Evolutionary conservation across 805 yeast genomes (phyloP), one percentile per base, ranked within the genome.

Genomic region (Candida patagonica): DNA sequence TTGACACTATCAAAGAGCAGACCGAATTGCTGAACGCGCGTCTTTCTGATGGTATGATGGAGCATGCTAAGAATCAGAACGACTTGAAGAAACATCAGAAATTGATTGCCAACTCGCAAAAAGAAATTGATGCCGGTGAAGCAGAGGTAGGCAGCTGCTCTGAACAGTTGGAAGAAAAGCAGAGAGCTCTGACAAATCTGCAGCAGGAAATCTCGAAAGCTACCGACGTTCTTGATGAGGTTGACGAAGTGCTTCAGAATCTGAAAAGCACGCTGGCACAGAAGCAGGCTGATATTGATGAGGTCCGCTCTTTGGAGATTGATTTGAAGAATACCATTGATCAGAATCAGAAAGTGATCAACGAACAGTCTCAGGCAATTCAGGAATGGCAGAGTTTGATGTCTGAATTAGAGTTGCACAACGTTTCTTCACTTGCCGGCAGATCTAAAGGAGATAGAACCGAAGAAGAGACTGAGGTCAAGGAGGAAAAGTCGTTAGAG

Each of bases 1-100:
- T 92, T 6, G 87, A 78, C 50, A 80, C 94, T 1, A 66, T 81
- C 25, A 65, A 67, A 31, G 83, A 81, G 50, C 73, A 75, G 51
- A 71, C 82, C 22, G 83, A 78, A 39, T 71, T 80, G 15, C 57
- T 76, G 10, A 65, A 62, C 26, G 73, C 74, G 32, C 76, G 75
- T 50, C 67, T 76, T 10, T 67, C 78, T 4, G 71, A 70, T 23
- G 83, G 76, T 42, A 72, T 67, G 41, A 59, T 78, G 42, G 63
- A 75, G 24, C 56, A 71, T 27, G 70, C 76, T 38, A 85, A 83
- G 57, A 60, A 78, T 4, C 76, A 73, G 48, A 80, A 73, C 52
- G 87, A 81, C 40, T 56, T 77, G 26, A 71, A 69, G 42, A 72
- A 86, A 51, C 69, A 67, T 40, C 56, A 61, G 2, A 76, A 73